Evolutionary conservation across 306 rosid species (phyloP).

Genomic region (Echinosophora koreensis): DNA sequence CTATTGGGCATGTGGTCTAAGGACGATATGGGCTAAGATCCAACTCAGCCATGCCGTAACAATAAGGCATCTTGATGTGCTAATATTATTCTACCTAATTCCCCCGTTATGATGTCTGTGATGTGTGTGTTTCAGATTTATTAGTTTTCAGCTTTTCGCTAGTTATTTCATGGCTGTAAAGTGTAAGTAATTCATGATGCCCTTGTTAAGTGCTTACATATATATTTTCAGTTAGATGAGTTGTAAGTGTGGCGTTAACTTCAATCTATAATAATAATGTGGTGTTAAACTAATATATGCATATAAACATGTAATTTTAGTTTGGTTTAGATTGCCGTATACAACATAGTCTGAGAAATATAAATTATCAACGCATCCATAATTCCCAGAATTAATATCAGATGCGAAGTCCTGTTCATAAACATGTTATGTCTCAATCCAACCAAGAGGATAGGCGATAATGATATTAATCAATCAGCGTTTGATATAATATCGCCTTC

Average conservation of each 20-base stretch:
- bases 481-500: slow-evolving; percentile 5
- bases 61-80: no score
- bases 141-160: no score
- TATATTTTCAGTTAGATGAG: background rate
- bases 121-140: no score
- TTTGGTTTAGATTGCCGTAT: background rate
- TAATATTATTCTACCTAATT: no score
- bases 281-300: background rate
- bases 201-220: background rate
- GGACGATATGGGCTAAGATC: no score
- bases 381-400: background rate
- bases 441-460: background rate
- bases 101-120: no score
- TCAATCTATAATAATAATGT: no score
- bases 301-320: background rate
- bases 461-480: background rate
- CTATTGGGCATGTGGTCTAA: no score
- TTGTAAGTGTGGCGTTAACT: background rate
- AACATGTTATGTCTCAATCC: background rate
- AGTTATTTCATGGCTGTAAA: no score
- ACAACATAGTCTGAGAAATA: background rate
- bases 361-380: background rate
- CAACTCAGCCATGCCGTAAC: no score
- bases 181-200: background rate
- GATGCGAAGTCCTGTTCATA: background rate